Evolutionary conservation across 495 filamentous ascomycete species (phyloP), one percentile per base, ranked within the genome.

Genomic region (Pseudoneurospora amorphoporcata): DNA sequence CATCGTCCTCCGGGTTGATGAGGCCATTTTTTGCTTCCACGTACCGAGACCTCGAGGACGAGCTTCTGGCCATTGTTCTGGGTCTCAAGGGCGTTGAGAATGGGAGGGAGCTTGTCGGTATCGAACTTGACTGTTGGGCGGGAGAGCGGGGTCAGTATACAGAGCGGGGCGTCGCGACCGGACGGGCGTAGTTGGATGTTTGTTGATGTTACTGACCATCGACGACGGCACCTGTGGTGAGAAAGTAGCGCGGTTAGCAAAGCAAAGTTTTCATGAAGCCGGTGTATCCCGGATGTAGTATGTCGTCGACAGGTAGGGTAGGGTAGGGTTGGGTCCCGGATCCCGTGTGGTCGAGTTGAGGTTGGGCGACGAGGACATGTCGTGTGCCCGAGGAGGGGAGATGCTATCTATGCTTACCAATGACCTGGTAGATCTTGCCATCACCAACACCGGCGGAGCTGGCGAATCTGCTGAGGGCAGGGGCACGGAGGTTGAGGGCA

Each of bases 1-100:
- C 14, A 14, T n/a, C 40, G 47, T 41, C 42, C 10, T 23, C 19
- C 12, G 42, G 35, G 37, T 23, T 39, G 23, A 42, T 76, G 29
- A 69, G 38, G 76, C 72, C 70, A 37, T 69, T 68, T 38, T 9
- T 7, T 29, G 39, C 47, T 73, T 73, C 79, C 84, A 81, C 94
- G 82, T 96, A 97, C 94, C 81, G 95, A 85, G 84, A 99, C 95
- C 88, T 99, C 95, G 74, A 99, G 90, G 71, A 97, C 88, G 72
- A 99, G 91, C 90, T 95, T 98, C 81, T 97, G 87, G 82, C 93
- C 94, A 85, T 89, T 89, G 86, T 98, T 98, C 71, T 88, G 83
- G 80, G 94, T 97, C 84, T 89, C 89, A 82, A 99, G 87, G 83
- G 95, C 95, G 85, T 99, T 98, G 80, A 98, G 91, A 90, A 99